Percentiles rank a stretch among this genome's conserved stretches.
These are phyloP conservation scores for Adansonia digitata DNA, from an alignment of 345 rosid species.

Conservation along the genomic window DNA sequence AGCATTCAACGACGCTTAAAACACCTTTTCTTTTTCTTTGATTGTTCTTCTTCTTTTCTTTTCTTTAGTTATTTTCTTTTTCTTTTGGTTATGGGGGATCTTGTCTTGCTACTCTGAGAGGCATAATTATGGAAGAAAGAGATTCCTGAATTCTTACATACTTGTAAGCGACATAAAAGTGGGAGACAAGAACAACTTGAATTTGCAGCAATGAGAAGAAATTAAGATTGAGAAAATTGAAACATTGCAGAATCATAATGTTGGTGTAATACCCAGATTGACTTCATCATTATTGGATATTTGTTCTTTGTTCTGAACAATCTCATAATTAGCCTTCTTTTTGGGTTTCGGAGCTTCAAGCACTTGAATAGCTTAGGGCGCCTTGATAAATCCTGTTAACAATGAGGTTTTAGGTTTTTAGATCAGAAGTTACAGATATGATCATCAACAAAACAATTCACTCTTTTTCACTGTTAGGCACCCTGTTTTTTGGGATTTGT, in stretches of 20 bases:
- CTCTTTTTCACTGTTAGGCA: neutral
- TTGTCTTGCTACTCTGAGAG: neutral
- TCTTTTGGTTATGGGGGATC: neutral
- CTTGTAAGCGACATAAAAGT: neutral
- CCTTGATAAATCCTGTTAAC: too few relatives aligned
- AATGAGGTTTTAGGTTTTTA: too few relatives aligned
- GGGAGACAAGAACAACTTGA: neutral
- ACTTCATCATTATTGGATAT: neutral
- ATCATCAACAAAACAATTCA: neutral
- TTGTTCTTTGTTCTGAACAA: neutral
- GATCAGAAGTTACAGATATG: too few relatives aligned
- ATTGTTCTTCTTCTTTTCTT: slow-evolving; percentile 14
- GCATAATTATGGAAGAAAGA: too few relatives aligned
- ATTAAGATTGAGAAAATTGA: too few relatives aligned
- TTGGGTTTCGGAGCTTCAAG: neutral
- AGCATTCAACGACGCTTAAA: slow-evolving; percentile 20
- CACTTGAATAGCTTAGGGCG: neutral
- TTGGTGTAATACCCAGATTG: neutral
- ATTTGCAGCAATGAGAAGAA: neutral
- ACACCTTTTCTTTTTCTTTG: slow-evolving; percentile 57
- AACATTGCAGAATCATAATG: neutral
- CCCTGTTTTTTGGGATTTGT: neutral
- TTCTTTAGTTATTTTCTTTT: too few relatives aligned
- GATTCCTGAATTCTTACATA: neutral
- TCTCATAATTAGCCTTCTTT: neutral